Evolutionary conservation across 352 stramenopile species (phyloP).

Genomic region (Globisporangium middletonii): DNA sequence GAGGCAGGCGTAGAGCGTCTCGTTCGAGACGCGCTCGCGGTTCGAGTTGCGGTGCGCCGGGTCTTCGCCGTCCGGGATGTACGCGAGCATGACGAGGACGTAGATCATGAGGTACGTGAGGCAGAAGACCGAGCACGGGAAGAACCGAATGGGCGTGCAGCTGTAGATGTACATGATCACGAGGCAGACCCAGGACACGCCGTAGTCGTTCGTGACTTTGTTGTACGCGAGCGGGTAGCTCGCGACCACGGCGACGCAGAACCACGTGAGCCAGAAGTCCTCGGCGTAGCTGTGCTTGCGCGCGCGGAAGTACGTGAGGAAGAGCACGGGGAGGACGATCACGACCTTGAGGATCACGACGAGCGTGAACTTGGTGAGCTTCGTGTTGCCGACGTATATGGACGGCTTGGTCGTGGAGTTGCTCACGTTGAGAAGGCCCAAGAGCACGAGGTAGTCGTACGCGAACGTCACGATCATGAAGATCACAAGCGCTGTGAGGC

Average conservation of each 20-base stretch:
- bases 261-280: constrained; percentile 67
- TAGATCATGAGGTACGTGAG: constrained; percentile 61
- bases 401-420: constrained; percentile 22
- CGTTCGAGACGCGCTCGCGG: constrained; percentile 42
- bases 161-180: constrained; percentile 86
- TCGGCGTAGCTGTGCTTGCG: constrained; percentile 51
- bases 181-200: constrained; percentile 75
- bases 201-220: constrained; percentile 77
- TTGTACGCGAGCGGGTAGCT: constrained; percentile 77
- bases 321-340: constrained; percentile 52
- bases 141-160: constrained; percentile 77
- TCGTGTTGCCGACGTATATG: constrained; percentile 22
- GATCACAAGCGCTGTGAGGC: constrained; percentile 47
- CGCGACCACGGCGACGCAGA: constrained; percentile 51
- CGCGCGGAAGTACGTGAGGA: constrained; percentile 62
- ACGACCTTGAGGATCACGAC: constrained; percentile 59
- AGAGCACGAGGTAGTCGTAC: constrained; percentile 76
- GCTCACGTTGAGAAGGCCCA: constrained; percentile 35
- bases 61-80: constrained; percentile 32
- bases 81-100: constrained; percentile 64
- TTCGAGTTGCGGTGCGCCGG: constrained; percentile 24
- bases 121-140: constrained; percentile 68
- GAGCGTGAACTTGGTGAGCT: constrained; percentile 59
- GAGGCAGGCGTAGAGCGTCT: constrained; percentile 74
- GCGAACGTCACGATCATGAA: constrained; percentile 67